These are phyloP conservation scores for Wickerhamomyces tratensis DNA, from an alignment of 805 yeast genomes.

Conservation along the genomic window DNA sequence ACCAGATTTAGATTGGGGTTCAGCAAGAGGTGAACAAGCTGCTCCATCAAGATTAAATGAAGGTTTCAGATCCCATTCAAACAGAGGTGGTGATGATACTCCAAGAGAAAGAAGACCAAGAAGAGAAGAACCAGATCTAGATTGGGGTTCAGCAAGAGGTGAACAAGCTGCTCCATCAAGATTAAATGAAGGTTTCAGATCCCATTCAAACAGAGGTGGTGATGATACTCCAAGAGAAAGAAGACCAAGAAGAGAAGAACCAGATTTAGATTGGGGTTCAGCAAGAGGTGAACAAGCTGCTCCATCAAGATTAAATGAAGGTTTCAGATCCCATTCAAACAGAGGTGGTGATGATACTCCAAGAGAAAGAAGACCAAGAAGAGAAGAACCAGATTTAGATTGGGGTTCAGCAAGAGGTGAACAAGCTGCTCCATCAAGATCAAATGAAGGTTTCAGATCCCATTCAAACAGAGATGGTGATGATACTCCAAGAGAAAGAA, in stretches of 20 bases:
- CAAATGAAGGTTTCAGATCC: slow-evolving; percentile 22
- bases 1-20: slow-evolving; percentile 38
- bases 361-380: slow-evolving; percentile 18
- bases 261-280: slow-evolving; percentile 39
- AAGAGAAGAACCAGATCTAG: slow-evolving; percentile 34
- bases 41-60: slow-evolving; percentile 26
- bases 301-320: slow-evolving; percentile 25
- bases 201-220: slow-evolving; percentile 24
- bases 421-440: slow-evolving; percentile 25
- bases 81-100: too few species aligned
- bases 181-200: slow-evolving; percentile 20
- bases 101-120: slow-evolving; percentile 17
- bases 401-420: slow-evolving; percentile 44
- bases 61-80: slow-evolving; percentile 6
- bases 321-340: slow-evolving; percentile 4
- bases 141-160: slow-evolving; percentile 45
- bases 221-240: slow-evolving; percentile 13
- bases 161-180: slow-evolving; percentile 25
- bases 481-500: slow-evolving; percentile 8
- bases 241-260: slow-evolving; percentile 26
- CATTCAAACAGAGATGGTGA: slow-evolving; percentile 22
- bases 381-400: slow-evolving; percentile 35
- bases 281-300: slow-evolving; percentile 36
- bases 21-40: slow-evolving; percentile 37
- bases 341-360: too few species aligned